Percentiles rank a stretch among this genome's conserved stretches.
phyloP scores from a whole-genome alignment of 2,329 filamentous ascomycete species.

The Penicillium sp. region DNA sequence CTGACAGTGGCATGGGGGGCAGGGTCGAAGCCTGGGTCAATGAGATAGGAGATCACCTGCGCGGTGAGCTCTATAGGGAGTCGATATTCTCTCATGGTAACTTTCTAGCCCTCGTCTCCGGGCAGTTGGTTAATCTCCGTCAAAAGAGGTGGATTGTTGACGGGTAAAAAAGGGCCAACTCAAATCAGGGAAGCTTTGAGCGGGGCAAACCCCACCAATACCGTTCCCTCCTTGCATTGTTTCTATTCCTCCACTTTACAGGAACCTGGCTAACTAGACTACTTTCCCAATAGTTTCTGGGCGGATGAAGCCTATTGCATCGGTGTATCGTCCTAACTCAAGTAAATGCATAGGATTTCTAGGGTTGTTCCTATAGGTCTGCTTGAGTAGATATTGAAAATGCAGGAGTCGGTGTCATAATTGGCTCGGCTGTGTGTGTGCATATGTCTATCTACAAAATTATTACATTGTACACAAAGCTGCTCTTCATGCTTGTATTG shows the following conservation, averaged over 20 bases:
- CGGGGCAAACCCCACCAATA: neutral
- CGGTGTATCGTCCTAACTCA: too few relatives aligned
- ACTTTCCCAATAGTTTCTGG: too few relatives aligned
- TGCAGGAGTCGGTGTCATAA: too few relatives aligned
- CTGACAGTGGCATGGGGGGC: neutral
- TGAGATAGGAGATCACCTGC: neutral
- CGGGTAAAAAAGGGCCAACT: neutral
- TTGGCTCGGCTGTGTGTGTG: too few relatives aligned
- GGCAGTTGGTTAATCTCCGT: neutral
- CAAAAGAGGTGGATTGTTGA: neutral
- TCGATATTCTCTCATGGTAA: neutral
- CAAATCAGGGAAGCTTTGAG: neutral
- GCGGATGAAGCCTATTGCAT: too few relatives aligned
- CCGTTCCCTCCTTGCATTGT: too few relatives aligned
- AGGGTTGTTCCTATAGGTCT: too few relatives aligned
- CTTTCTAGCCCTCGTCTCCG: neutral
- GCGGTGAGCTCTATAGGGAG: neutral
- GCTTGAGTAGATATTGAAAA: too few relatives aligned
- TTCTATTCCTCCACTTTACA: too few relatives aligned
- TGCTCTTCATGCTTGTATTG: constrained; percentile 4
- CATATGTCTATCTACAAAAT: too few relatives aligned
- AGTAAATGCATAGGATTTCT: too few relatives aligned
- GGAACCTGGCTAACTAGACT: too few relatives aligned
- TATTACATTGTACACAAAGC: neutral
- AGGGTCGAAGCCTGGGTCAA: neutral